phyloP scores from a whole-genome alignment of 2,329 filamentous ascomycete genomes.

The Dactylellina sp. region DNA sequence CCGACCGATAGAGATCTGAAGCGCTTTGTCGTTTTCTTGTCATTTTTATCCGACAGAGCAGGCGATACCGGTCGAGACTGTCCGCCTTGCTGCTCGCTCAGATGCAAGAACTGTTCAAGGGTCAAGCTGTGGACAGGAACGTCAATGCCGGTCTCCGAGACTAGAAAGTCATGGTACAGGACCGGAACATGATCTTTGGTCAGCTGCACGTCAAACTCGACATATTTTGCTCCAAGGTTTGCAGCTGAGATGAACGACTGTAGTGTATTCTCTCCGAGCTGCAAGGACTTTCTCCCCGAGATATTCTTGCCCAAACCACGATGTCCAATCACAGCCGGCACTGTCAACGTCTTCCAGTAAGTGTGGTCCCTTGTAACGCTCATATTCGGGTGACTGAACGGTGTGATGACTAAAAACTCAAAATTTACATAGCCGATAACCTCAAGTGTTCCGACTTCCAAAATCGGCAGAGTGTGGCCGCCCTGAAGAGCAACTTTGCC shows the following conservation, averaged over 20 bases:
- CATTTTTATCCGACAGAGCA: conserved; percentile 65
- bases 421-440: conserved; percentile 96
- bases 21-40: conserved; percentile 52
- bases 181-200: conserved; percentile 99
- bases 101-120: conserved; percentile 75
- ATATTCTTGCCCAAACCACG: conserved; percentile 90
- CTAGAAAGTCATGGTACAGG: conserved; percentile 97
- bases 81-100: conserved; percentile 62
- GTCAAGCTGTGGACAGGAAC: conserved; percentile 96
- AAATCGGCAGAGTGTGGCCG: conserved; percentile 89
- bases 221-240: conserved; percentile 83
- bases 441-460: conserved; percentile 78
- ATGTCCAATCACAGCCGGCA: conserved; percentile 70
- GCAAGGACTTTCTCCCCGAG: conserved; percentile 82
- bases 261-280: conserved; percentile 95
- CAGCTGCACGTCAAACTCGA: conserved; percentile 88
- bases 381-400: conserved; percentile 94
- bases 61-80: conserved; percentile 63
- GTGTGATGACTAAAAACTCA: conserved; percentile 94
- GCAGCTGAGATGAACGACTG: conserved; percentile 96
- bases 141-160: conserved; percentile 97
- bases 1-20: conserved; percentile 73
- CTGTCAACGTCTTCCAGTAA: conserved; percentile 93
- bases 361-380: conserved; percentile 89
- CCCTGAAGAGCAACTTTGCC: conserved; percentile 93